phyloP scores from a whole-genome alignment of 768 basidiomycete species.

The Naematelia aurantialba region DNA sequence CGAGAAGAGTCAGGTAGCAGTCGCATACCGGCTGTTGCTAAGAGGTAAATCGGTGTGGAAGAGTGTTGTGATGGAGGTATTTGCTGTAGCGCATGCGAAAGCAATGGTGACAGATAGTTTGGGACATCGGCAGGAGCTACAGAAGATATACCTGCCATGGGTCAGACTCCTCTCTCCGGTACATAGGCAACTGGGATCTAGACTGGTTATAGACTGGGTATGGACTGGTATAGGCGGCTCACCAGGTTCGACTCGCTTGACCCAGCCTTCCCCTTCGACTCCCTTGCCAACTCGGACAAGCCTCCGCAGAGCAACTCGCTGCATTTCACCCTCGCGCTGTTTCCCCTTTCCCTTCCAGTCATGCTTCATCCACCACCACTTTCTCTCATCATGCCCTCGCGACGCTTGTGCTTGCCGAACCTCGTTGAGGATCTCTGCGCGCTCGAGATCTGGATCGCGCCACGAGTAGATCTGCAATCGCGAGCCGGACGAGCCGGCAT shows the following conservation, averaged over 20 bases:
- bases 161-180: slow-evolving; percentile 4
- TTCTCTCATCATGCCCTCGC: slow-evolving; percentile 59
- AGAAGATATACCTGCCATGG: slow-evolving; percentile 73
- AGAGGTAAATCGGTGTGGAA: slow-evolving; percentile 83
- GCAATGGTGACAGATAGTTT: slow-evolving; percentile 72
- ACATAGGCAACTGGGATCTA: neutral
- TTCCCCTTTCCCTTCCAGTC: slow-evolving; percentile 54
- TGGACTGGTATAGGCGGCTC: slow-evolving; percentile 36
- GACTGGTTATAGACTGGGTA: neutral
- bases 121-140: slow-evolving; percentile 71
- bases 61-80: slow-evolving; percentile 81
- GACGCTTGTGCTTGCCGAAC: slow-evolving; percentile 41
- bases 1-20: slow-evolving; percentile 68
- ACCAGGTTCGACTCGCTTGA: slow-evolving; percentile 91
- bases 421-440: slow-evolving; percentile 55
- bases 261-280: slow-evolving; percentile 79
- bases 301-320: slow-evolving; percentile 40
- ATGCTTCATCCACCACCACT: slow-evolving; percentile 69
- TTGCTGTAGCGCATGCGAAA: slow-evolving; percentile 72
- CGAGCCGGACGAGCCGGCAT: slow-evolving; percentile 97
- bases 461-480: slow-evolving; percentile 95
- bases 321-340: slow-evolving; percentile 54
- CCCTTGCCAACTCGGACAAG: slow-evolving; percentile 91
- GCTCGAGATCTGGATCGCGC: slow-evolving; percentile 70
- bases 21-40: slow-evolving; percentile 98